Conservation (phyloP, 108 stramenopile species). For the Cylindrotheca fusiformis region DNA sequence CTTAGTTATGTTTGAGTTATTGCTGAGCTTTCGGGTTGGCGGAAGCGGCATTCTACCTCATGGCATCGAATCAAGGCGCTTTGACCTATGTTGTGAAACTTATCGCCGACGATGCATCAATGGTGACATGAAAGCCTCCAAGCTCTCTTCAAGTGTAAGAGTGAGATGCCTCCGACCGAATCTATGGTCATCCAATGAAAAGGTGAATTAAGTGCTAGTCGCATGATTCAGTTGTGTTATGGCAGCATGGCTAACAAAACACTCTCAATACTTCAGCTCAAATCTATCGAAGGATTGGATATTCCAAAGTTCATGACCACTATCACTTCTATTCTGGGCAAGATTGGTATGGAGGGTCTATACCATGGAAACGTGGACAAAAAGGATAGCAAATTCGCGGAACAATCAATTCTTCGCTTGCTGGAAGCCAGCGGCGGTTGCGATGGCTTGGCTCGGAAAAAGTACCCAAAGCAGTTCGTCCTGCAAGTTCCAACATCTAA, state of each 20-base stretch:
- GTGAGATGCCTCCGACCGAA: conserved; percentile 58
- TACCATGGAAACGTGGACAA: conserved; percentile 69
- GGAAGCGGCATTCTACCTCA: conserved; percentile 40
- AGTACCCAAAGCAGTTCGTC: conserved; percentile 54
- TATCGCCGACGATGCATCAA: conserved; percentile 59
- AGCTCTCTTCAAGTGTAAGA: conserved; percentile 49
- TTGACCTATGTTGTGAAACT: conserved; percentile 68
- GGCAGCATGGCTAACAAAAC: background rate
- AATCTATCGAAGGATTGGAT: conserved; percentile 51
- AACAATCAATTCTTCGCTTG: conserved; percentile 35
- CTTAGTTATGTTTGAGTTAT: conserved; percentile 37
- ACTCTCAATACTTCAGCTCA: conserved; percentile 5
- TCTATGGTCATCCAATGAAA: conserved; percentile 53
- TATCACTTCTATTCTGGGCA: conserved; percentile 41
- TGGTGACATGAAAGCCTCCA: conserved; percentile 61
- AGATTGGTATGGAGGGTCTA: conserved; percentile 58
- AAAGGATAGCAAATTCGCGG: conserved; percentile 45
- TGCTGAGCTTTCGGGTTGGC: conserved; percentile 63
- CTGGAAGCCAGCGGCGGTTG: conserved; percentile 28
- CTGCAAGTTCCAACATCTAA: conserved; percentile 32
- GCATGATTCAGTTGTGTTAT: too few relatives aligned
- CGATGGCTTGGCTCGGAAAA: conserved; percentile 53
- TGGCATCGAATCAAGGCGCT: conserved; percentile 48
- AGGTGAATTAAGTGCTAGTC: conserved; percentile 26
- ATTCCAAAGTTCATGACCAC: conserved; percentile 42